Conservation (phyloP, 2,329 filamentous ascomycete genomes). For the Lachnellula cervina region DNA sequence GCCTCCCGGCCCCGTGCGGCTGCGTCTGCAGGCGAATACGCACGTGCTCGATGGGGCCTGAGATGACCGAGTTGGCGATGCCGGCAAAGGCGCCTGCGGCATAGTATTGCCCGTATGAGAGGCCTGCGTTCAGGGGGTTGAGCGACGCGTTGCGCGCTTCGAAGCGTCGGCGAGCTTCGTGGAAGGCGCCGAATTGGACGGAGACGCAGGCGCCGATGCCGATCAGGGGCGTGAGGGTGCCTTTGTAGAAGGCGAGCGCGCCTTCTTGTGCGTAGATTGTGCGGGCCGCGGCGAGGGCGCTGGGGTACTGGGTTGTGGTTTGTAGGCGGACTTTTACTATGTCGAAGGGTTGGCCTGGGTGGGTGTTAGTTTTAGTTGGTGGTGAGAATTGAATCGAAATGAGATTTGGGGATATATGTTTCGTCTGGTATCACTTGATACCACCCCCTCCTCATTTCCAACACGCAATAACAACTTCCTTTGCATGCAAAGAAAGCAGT, state of each 20-base stretch:
- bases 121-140: constrained; percentile 34
- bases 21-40: constrained; percentile 95
- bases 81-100: constrained; percentile 87
- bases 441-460: neutral
- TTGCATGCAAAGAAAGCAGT: neutral
- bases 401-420: neutral
- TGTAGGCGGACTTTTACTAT: constrained; percentile 98
- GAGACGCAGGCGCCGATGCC: constrained; percentile 97
- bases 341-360: constrained; percentile 66
- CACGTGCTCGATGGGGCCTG: constrained; percentile 91
- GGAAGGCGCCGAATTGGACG: constrained; percentile 98
- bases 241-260: constrained; percentile 93
- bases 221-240: constrained; percentile 87
- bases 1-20: constrained; percentile 72
- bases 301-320: constrained; percentile 76
- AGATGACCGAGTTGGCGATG: constrained; percentile 81
- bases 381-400: neutral
- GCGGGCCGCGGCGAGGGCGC: constrained; percentile 72
- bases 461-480: neutral
- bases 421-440: constrained; percentile 3
- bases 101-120: constrained; percentile 86
- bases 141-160: constrained; percentile 63
- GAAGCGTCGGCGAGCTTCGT: constrained; percentile 81
- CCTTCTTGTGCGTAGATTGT: constrained; percentile 88
- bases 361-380: constrained; percentile 16